Percentiles rank a stretch among this genome's conserved stretches.
Conservation (phyloP, 2,329 filamentous ascomycete species). For the Truncatella angustata region DNA sequence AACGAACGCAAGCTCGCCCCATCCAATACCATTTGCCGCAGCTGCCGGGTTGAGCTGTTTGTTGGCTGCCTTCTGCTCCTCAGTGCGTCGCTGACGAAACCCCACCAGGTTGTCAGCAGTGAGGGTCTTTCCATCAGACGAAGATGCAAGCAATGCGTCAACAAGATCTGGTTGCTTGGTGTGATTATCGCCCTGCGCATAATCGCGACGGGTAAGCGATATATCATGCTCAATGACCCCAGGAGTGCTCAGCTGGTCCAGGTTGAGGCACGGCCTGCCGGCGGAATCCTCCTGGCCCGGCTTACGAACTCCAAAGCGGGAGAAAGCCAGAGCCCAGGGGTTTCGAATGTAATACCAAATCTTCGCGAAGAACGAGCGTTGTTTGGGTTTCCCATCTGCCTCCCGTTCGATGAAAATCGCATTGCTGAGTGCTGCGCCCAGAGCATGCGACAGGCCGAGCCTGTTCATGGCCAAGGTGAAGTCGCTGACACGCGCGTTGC, state of each 20-base stretch:
- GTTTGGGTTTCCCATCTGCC: background rate
- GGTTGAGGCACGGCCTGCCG: background rate
- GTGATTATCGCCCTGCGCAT: background rate
- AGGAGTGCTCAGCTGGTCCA: background rate
- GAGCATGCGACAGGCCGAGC: background rate
- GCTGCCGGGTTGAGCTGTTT: background rate
- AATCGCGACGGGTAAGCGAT: background rate
- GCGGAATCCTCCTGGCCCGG: background rate
- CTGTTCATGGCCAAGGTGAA: background rate
- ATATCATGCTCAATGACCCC: background rate
- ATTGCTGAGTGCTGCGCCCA: background rate
- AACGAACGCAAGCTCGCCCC: slow-evolving; percentile 6
- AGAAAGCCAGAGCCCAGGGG: background rate
- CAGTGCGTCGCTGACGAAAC: background rate
- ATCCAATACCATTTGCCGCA: background rate
- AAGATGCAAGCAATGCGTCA: background rate
- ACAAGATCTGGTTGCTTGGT: background rate
- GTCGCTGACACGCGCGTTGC: background rate
- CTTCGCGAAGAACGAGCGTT: background rate
- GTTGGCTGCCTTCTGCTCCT: background rate
- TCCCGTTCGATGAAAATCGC: background rate
- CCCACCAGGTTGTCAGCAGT: background rate
- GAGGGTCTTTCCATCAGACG: background rate
- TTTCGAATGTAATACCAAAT: background rate
- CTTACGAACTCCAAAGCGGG: background rate